Conservation (phyloP, 371 early-diverging fungal species). For the Mortierella sp. region DNA sequence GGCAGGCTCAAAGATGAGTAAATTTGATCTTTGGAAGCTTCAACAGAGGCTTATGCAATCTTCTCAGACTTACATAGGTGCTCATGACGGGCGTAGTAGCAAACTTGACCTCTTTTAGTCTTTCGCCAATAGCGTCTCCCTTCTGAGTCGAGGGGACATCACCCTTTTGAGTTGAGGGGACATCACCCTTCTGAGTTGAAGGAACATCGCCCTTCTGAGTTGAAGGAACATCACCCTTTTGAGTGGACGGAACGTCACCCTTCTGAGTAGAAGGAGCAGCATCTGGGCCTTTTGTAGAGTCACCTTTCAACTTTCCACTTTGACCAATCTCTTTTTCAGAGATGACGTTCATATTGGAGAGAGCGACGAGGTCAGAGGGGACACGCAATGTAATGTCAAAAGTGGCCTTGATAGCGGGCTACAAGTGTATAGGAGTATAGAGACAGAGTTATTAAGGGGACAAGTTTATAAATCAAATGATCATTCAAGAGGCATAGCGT, state of each 20-base stretch:
- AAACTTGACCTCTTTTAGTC: slow-evolving; percentile 77
- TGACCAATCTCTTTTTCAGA: slow-evolving; percentile 63
- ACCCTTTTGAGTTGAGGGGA: slow-evolving; percentile 40
- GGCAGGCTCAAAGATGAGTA: neutral
- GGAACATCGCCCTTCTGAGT: slow-evolving; percentile 46
- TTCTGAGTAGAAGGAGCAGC: slow-evolving; percentile 30
- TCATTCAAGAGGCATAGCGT: neutral
- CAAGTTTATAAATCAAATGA: neutral
- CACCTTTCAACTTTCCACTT: slow-evolving; percentile 50
- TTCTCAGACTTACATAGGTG: slow-evolving; percentile 66
- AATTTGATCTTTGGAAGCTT: neutral
- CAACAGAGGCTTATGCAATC: neutral
- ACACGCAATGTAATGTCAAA: slow-evolving; percentile 88
- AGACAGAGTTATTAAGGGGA: neutral
- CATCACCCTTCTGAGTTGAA: slow-evolving; percentile 38
- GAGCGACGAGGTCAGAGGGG: slow-evolving; percentile 75
- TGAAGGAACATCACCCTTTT: slow-evolving; percentile 36
- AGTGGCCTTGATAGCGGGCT: slow-evolving; percentile 90
- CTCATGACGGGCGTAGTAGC: slow-evolving; percentile 92
- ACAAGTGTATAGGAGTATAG: neutral
- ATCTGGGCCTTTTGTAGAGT: slow-evolving; percentile 42
- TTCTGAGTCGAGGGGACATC: slow-evolving; percentile 45
- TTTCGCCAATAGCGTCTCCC: slow-evolving; percentile 22
- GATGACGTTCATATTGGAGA: slow-evolving; percentile 89
- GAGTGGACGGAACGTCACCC: slow-evolving; percentile 31